A percentile compares a stretch with the other conserved stretches of the same genome.
phyloP scores from a whole-genome alignment of 768 basidiomycete genomes.

The Cystobasidium onofrii region DNA sequence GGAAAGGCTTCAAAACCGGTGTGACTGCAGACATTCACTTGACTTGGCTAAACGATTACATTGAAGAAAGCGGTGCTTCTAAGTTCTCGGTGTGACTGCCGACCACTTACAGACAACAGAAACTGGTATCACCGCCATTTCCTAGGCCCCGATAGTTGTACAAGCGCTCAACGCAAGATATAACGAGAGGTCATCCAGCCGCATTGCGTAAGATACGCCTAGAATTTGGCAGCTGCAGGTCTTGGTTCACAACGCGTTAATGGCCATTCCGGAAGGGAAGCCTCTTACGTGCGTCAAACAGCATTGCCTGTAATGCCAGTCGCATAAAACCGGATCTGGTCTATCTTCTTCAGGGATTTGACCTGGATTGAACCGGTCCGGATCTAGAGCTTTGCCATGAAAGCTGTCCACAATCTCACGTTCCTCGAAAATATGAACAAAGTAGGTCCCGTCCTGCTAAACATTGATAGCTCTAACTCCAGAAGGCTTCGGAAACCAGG shows the following conservation, averaged over 20 bases:
- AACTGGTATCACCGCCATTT: too few relatives aligned
- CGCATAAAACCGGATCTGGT: neutral
- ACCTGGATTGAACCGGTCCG: neutral
- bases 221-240: too few relatives aligned
- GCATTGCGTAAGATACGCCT: too few relatives aligned
- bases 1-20: too few relatives aligned
- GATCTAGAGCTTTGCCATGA: slow-evolving; percentile 7
- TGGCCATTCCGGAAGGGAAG: slow-evolving; percentile 3
- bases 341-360: neutral
- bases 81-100: too few relatives aligned
- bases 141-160: too few relatives aligned
- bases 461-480: neutral
- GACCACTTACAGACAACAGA: too few relatives aligned
- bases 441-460: slow-evolving; percentile 1
- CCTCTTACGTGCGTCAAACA: neutral
- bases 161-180: too few relatives aligned
- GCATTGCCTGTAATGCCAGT: slow-evolving; percentile 5
- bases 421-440: neutral
- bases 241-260: neutral
- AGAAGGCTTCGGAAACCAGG: neutral
- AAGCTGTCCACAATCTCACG: neutral
- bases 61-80: too few relatives aligned
- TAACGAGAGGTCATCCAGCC: too few relatives aligned
- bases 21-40: too few relatives aligned
- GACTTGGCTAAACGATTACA: too few relatives aligned